A percentile compares a stretch with the other conserved stretches of the same genome.
phyloP scores from a whole-genome alignment of 306 rosid genomes.

The Myrica gale region DNA sequence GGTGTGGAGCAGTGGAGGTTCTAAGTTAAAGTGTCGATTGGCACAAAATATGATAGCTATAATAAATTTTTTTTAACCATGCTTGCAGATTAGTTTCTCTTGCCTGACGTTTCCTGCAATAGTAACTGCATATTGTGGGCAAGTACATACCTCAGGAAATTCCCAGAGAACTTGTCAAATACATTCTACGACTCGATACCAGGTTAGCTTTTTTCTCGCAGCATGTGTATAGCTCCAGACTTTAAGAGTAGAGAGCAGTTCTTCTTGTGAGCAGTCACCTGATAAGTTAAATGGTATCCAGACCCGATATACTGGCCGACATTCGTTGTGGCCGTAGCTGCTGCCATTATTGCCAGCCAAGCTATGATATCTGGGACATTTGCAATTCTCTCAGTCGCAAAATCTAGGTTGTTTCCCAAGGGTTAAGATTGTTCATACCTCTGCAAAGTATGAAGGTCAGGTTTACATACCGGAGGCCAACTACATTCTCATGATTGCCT shows the following conservation, averaged over 20 bases:
- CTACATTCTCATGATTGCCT: slow-evolving; percentile 59
- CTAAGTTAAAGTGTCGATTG: too few species aligned
- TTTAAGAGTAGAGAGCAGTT: too few species aligned
- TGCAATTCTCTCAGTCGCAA: slow-evolving; percentile 67
- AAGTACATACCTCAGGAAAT: slow-evolving; percentile 63
- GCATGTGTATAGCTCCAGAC: background rate
- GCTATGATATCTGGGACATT: slow-evolving; percentile 93
- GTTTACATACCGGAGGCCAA: slow-evolving; percentile 77
- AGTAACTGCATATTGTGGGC: slow-evolving; percentile 44
- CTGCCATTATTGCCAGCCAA: slow-evolving; percentile 81
- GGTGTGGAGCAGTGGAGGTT: too few species aligned
- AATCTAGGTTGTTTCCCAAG: slow-evolving; percentile 77
- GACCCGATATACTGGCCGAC: slow-evolving; percentile 80
- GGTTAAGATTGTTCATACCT: slow-evolving; percentile 79
- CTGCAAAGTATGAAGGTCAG: slow-evolving; percentile 64
- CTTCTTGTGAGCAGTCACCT: background rate
- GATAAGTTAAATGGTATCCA: slow-evolving; percentile 26
- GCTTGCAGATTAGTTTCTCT: slow-evolving; percentile 56
- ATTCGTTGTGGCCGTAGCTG: slow-evolving; percentile 70
- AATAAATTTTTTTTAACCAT: too few species aligned
- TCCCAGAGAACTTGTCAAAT: slow-evolving; percentile 30
- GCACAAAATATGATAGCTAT: too few species aligned
- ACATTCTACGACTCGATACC: slow-evolving; percentile 58
- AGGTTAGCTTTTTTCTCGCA: slow-evolving; percentile 19
- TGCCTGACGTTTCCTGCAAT: slow-evolving; percentile 48